These are phyloP conservation scores for Tinospora cordifolia DNA, from an alignment of 164 flowering plant genomes.

Conservation along the genomic window DNA sequence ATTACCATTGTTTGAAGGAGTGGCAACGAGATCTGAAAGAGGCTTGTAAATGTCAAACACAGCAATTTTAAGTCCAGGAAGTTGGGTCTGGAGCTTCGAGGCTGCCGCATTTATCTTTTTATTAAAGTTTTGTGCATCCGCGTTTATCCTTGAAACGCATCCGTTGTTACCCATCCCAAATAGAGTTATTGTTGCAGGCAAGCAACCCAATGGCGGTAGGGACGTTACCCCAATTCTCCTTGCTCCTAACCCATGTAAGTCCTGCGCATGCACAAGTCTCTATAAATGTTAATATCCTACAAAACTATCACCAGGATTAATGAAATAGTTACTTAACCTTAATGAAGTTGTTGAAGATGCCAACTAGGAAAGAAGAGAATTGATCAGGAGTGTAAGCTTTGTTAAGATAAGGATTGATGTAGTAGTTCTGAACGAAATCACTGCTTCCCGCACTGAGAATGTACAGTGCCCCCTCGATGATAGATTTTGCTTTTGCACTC, in stretches of 20 bases:
- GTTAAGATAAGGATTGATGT: slow-evolving; percentile 70
- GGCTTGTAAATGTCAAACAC: slow-evolving; percentile 75
- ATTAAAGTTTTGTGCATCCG: slow-evolving; percentile 60
- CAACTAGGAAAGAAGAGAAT: slow-evolving; percentile 46
- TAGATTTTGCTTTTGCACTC: slow-evolving; percentile 45
- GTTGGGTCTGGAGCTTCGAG: slow-evolving; percentile 39
- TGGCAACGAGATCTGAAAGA: slow-evolving; percentile 41
- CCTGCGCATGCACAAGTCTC: slow-evolving; percentile 25
- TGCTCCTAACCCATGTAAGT: slow-evolving; percentile 63
- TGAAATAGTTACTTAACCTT: slow-evolving; percentile 34
- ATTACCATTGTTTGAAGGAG: slow-evolving; percentile 61
- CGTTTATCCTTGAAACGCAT: slow-evolving; percentile 59
- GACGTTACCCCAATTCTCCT: slow-evolving; percentile 83
- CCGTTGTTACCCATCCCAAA: slow-evolving; percentile 50
- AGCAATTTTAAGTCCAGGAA: slow-evolving; percentile 56
- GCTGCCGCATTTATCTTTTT: slow-evolving; percentile 53
- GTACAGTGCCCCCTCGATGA: slow-evolving; percentile 58
- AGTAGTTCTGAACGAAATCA: slow-evolving; percentile 83
- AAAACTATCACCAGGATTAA: no score
- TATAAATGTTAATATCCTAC: no score
- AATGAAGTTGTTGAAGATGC: slow-evolving; percentile 43
- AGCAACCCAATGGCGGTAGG: slow-evolving; percentile 81
- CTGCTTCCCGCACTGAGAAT: slow-evolving; percentile 60
- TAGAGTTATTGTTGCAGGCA: slow-evolving; percentile 65
- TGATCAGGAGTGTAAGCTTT: slow-evolving; percentile 60